These are phyloP conservation scores for Calvatia gigantea DNA, from an alignment of 768 basidiomycete genomes.

Conservation along the genomic window DNA sequence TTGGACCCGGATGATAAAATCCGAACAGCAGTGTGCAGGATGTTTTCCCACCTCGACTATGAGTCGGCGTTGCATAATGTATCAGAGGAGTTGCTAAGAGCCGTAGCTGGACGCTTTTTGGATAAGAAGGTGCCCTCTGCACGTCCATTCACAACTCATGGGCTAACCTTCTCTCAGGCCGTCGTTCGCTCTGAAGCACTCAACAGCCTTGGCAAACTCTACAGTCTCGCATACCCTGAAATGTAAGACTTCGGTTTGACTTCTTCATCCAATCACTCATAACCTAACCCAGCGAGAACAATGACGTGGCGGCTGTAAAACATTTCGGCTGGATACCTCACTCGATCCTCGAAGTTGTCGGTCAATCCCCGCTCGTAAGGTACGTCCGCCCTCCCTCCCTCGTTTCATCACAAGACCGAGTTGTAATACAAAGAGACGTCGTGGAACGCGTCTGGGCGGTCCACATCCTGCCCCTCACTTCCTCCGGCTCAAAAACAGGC, in stretches of 20 bases:
- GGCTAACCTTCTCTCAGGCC: constrained; percentile 30
- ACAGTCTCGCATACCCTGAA: constrained; percentile 79
- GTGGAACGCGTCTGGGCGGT: constrained; percentile 69
- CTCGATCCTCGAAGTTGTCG: constrained; percentile 54
- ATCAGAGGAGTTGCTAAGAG: constrained; percentile 53
- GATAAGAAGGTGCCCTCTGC: constrained; percentile 77
- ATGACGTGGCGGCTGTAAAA: constrained; percentile 62
- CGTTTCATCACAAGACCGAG: not conserved
- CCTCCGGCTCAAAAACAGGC: constrained; percentile 40
- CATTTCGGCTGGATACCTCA: constrained; percentile 96
- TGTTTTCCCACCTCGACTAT: constrained; percentile 84
- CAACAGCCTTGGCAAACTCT: constrained; percentile 72
- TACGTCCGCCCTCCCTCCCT: constrained; percentile 22
- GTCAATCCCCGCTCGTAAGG: constrained; percentile 57
- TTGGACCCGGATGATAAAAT: constrained; percentile 91
- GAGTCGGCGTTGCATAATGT: constrained; percentile 87
- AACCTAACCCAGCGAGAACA: constrained; percentile 66
- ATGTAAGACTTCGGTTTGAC: constrained; percentile 57
- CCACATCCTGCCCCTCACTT: constrained; percentile 65
- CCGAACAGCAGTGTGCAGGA: constrained; percentile 76
- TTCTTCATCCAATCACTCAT: not conserved
- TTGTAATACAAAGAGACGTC: constrained; percentile 35
- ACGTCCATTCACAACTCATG: not conserved
- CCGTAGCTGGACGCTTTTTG: constrained; percentile 64
- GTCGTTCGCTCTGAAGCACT: constrained; percentile 74